A percentile compares a stretch with the other conserved stretches of the same genome.
These are phyloP conservation scores for Saturnispora sekii DNA, from an alignment of 805 yeast genomes.

Conservation along the genomic window DNA sequence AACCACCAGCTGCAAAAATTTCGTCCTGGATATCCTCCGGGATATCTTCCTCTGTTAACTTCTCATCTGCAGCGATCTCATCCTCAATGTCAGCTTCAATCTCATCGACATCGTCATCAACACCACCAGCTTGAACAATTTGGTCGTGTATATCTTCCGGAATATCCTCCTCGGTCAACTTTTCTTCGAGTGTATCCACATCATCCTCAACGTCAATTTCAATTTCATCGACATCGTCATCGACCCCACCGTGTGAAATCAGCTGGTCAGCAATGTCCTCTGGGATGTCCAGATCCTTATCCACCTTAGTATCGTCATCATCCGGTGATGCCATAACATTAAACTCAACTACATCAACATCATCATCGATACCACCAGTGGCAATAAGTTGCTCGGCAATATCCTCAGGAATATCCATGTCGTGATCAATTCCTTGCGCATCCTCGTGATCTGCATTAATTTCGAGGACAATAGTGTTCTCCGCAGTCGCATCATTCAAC, in stretches of 20 bases:
- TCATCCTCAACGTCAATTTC: constrained; percentile 1
- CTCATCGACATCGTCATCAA: constrained; percentile 5
- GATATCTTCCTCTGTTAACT: constrained; percentile 5
- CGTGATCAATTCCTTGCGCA: constrained; percentile 3
- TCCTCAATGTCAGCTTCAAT: not conserved
- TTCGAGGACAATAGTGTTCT: constrained; percentile 8
- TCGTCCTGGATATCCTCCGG: constrained; percentile 1
- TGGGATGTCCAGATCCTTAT: constrained; percentile 7
- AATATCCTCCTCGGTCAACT: constrained; percentile 5
- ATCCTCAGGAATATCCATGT: constrained; percentile 6
- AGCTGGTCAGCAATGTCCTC: not conserved
- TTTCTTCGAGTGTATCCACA: not conserved
- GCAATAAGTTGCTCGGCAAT: not conserved
- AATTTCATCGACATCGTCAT: constrained; percentile 1
- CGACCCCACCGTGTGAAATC: constrained; percentile 1
- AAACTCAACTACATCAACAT: constrained; percentile 4
- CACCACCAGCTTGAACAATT: not conserved
- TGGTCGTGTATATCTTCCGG: constrained; percentile 1
- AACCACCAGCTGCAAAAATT: not conserved
- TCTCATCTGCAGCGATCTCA: not conserved
- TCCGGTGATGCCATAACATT: constrained; percentile 5
- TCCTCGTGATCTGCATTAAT: constrained; percentile 8
- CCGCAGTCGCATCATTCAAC: constrained; percentile 2
- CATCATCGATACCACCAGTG: constrained; percentile 2
- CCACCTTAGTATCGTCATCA: constrained; percentile 4